These are phyloP conservation scores for Leccinum incarnatum DNA, from an alignment of 768 basidiomycete species.

Conservation along the genomic window DNA sequence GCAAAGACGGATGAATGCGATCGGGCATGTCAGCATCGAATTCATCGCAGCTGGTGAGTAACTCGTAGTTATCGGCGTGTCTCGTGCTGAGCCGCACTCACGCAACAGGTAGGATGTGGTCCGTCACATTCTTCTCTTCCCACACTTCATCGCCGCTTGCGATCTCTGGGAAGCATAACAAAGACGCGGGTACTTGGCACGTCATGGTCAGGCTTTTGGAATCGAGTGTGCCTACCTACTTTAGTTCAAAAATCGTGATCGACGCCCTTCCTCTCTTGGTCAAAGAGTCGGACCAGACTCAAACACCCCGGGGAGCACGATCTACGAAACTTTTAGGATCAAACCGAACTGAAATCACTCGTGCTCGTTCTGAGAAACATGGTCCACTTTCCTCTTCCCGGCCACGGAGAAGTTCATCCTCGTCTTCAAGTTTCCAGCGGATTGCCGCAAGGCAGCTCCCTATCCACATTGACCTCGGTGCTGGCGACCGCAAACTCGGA, in stretches of 20 bases:
- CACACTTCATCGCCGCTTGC: background rate
- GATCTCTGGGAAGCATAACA: constrained; percentile 9
- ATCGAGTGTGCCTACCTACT: constrained; percentile 17
- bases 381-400: background rate
- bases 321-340: background rate
- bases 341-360: background rate
- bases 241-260: constrained; percentile 16
- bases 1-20: constrained; percentile 67
- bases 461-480: constrained; percentile 5
- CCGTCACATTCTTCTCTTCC: constrained; percentile 22
- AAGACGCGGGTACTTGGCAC: constrained; percentile 30
- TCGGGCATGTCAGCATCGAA: constrained; percentile 51
- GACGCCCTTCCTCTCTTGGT: background rate
- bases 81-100: background rate
- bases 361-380: background rate
- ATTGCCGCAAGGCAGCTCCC: background rate
- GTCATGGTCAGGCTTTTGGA: constrained; percentile 40
- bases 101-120: constrained; percentile 25
- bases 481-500: constrained; percentile 15
- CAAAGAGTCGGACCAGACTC: background rate
- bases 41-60: constrained; percentile 50
- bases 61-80: background rate
- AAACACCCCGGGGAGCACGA: background rate
- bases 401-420: background rate
- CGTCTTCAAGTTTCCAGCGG: background rate